A percentile compares a stretch with the other conserved stretches of the same genome.
These are phyloP conservation scores for Inga laurina DNA, from an alignment of 306 rosid genomes.

Conservation along the genomic window DNA sequence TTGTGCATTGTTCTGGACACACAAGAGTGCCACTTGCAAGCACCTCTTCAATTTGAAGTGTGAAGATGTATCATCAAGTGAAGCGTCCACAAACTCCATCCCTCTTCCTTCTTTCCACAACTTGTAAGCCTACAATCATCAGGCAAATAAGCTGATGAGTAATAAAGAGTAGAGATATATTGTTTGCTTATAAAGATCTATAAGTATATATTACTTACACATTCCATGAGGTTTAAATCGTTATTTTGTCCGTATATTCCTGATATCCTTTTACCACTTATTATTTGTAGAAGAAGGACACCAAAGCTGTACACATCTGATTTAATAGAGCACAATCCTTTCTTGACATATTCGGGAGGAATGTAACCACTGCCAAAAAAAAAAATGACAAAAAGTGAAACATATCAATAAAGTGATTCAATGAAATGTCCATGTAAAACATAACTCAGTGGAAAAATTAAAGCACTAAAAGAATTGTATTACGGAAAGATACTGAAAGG, in stretches of 20 bases:
- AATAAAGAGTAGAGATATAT: background rate
- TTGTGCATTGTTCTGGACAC: background rate
- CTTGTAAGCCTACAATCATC: conserved; percentile 38
- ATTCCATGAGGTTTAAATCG: conserved; percentile 27
- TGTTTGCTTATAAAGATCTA: background rate
- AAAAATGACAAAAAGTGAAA: background rate
- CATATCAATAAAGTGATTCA: too few species aligned
- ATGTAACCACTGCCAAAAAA: conserved; percentile 36
- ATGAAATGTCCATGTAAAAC: background rate
- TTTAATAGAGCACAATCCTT: too few species aligned
- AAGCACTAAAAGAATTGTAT: too few species aligned
- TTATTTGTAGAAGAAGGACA: background rate
- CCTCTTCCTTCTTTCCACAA: conserved; percentile 40
- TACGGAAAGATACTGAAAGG: too few species aligned
- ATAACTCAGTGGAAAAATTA: too few species aligned
- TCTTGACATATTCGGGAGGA: background rate
- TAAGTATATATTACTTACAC: conserved; percentile 27
- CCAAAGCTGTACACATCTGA: too few species aligned
- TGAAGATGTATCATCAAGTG: conserved; percentile 40
- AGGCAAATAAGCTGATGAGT: background rate
- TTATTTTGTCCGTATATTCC: conserved; percentile 23
- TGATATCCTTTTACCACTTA: conserved; percentile 36
- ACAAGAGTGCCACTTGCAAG: conserved; percentile 6
- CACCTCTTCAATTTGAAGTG: conserved; percentile 33
- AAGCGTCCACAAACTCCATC: conserved; percentile 41